Conservation (phyloP, 2,329 filamentous ascomycete species). For the Verticillium zaregamsianum region DNA sequence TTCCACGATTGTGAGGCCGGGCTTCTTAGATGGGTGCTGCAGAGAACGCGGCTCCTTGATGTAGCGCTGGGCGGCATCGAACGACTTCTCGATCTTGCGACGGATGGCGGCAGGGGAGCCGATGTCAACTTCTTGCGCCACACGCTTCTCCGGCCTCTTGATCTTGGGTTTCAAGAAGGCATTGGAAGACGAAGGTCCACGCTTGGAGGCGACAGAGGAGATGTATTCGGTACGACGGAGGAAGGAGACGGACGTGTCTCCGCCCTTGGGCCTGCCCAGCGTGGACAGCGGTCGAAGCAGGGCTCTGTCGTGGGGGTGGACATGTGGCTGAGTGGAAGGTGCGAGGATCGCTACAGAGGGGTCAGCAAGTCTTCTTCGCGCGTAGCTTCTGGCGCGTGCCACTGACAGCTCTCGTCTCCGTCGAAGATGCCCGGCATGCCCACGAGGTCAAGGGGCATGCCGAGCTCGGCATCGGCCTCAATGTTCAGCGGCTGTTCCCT, state of each 20-base stretch:
- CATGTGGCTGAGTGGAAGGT: conserved; percentile 61
- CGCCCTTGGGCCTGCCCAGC: conserved; percentile 76
- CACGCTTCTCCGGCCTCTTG: conserved; percentile 34
- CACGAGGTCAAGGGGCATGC: conserved; percentile 94
- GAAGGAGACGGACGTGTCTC: conserved; percentile 81
- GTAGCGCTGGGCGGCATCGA: conserved; percentile 48
- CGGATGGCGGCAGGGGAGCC: conserved; percentile 63
- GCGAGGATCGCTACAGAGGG: conserved; percentile 69
- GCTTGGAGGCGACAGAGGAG: conserved; percentile 54
- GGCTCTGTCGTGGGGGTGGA: conserved; percentile 80
- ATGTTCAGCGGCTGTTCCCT: conserved; percentile 93
- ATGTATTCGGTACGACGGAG: conserved; percentile 96
- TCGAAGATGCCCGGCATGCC: conserved; percentile 94
- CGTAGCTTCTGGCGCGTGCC: not conserved
- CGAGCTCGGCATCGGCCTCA: conserved; percentile 94
- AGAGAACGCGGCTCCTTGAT: conserved; percentile 50
- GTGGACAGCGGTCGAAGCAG: conserved; percentile 80
- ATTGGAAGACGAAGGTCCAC: conserved; percentile 38
- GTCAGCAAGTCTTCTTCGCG: not conserved
- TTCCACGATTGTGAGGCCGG: conserved; percentile 44
- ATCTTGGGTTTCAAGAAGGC: conserved; percentile 24
- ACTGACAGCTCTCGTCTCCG: conserved; percentile 85
- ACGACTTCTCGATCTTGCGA: conserved; percentile 62
- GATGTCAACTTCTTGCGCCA: conserved; percentile 54
- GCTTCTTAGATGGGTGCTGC: conserved; percentile 55